phyloP scores from a whole-genome alignment of 2,329 filamentous ascomycete genomes.

The Pezicula rhizophila region DNA sequence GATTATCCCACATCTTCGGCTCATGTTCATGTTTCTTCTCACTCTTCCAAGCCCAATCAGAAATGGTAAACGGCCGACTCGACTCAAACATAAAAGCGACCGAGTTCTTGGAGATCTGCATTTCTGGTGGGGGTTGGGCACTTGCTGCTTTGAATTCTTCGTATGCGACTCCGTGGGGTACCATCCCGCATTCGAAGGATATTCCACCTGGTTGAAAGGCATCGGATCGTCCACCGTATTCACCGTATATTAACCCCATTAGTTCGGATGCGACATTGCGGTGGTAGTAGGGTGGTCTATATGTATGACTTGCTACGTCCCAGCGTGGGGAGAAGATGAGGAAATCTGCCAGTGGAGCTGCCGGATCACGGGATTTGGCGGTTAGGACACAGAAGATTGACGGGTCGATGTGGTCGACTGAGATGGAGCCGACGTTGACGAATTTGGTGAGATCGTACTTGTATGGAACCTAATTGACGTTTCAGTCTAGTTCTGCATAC shows the following conservation, averaged over 20 bases:
- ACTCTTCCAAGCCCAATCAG: conserved; percentile 44
- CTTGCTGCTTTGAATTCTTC: conserved; percentile 40
- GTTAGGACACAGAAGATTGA: conserved; percentile 62
- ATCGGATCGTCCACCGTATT: conserved; percentile 34
- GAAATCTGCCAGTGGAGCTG: conserved; percentile 57
- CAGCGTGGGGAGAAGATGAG: conserved; percentile 63
- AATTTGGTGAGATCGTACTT: conserved; percentile 67
- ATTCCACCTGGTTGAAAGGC: conserved; percentile 40
- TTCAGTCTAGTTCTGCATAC: conserved; percentile 59
- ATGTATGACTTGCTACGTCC: conserved; percentile 55
- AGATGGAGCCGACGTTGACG: conserved; percentile 53
- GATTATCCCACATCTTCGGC: conserved; percentile 46
- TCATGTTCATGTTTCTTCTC: conserved; percentile 37
- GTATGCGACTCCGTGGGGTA: conserved; percentile 42
- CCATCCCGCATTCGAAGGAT: conserved; percentile 31
- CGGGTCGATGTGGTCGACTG: conserved; percentile 61
- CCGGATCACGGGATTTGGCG: conserved; percentile 46
- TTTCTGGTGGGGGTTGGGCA: conserved; percentile 36
- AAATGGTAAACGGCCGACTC: conserved; percentile 48
- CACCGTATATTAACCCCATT: conserved; percentile 37
- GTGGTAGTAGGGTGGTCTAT: conserved; percentile 54
- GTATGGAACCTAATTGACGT: conserved; percentile 55
- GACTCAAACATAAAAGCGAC: conserved; percentile 48
- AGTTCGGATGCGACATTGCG: conserved; percentile 45
- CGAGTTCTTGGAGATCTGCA: conserved; percentile 39